phyloP scores from a whole-genome alignment of 768 basidiomycete genomes.

The Naganishia kalamii region DNA sequence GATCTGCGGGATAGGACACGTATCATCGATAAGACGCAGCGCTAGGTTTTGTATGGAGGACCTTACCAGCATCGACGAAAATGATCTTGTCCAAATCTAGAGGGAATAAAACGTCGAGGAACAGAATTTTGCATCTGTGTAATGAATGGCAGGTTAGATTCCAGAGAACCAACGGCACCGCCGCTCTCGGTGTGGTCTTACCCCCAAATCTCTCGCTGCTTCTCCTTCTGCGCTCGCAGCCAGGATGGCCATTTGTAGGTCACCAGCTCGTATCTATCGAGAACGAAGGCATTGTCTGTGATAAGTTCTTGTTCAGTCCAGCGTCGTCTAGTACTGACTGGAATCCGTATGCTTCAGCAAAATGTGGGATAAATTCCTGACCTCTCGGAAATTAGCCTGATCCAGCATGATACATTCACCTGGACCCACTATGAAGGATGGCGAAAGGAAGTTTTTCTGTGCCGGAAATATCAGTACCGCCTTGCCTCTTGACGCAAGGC shows the following conservation, averaged over 20 bases:
- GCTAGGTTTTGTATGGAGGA: background rate
- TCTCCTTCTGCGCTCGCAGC: constrained; percentile 94
- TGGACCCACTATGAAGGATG: constrained; percentile 75
- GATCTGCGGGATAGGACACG: constrained; percentile 27
- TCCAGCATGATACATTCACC: too few species aligned
- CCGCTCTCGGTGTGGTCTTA: too few species aligned
- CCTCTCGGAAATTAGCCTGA: too few species aligned
- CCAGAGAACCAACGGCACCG: background rate
- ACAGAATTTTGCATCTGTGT: constrained; percentile 83
- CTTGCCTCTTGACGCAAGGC: too few species aligned
- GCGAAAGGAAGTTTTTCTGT: constrained; percentile 88
- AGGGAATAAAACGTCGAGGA: constrained; percentile 96
- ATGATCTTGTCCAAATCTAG: constrained; percentile 99
- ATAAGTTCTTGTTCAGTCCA: too few species aligned
- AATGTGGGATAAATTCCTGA: constrained; percentile 91
- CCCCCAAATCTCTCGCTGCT: constrained; percentile 97
- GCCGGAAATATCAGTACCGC: too few species aligned
- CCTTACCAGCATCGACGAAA: constrained; percentile 75
- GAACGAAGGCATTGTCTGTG: background rate
- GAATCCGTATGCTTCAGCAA: constrained; percentile 85
- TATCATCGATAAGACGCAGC: background rate
- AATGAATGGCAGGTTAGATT: background rate
- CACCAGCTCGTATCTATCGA: constrained; percentile 69
- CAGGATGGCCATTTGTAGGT: constrained; percentile 99
- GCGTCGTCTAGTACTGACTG: constrained; percentile 47